Evolutionary conservation across 257 asterid genomes (phyloP), one percentile per base, ranked within the genome.

Genomic region (Fraxinus excelsior): DNA sequence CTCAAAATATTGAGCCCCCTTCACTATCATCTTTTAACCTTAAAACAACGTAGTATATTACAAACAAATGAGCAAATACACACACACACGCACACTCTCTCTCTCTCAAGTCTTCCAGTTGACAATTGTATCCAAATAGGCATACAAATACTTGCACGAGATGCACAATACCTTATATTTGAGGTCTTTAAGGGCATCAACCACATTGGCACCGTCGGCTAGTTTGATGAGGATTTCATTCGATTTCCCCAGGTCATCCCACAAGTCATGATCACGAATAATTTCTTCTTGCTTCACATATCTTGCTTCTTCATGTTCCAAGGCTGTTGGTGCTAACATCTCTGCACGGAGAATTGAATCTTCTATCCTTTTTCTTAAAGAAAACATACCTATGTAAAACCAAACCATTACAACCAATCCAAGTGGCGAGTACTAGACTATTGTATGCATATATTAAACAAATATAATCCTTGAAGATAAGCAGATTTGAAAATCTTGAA

Each of bases 341-440:
- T 93, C 94, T 5, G 97, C 97, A 46, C 91, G 92, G 35, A 90
- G 91, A 79, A 93, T 81, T 7, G 96, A 93, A 74, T 91, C 96
- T 79, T 91, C 96, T 56, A 91, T 88, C 81, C 91, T 88, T 83
- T 88, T 93, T 82, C 89, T 87, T 84, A 90, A 76, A 46, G 98
- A 87, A 81, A 90, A 86, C 90, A 87, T 83, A 25, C 97, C 97
- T 93, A 74, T 62, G 31, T 16, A n/a, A 78, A 56, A 42, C 72
- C 76, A 56, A 67, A 66, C 49, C 62, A 72, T 67, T 21, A 71
- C 29, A 49, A 66, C 37, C 72, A 49, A 77, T 60, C 79, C 68
- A 62, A 23, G 68, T 8, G 19, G 34, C 34, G 6, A 56, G 13
- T 23, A 9, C 14, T 9, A 62, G 34, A 62, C 68, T 62, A 62